Conservation (phyloP, 805 yeast genomes). For the Myxozyma geophila region DNA sequence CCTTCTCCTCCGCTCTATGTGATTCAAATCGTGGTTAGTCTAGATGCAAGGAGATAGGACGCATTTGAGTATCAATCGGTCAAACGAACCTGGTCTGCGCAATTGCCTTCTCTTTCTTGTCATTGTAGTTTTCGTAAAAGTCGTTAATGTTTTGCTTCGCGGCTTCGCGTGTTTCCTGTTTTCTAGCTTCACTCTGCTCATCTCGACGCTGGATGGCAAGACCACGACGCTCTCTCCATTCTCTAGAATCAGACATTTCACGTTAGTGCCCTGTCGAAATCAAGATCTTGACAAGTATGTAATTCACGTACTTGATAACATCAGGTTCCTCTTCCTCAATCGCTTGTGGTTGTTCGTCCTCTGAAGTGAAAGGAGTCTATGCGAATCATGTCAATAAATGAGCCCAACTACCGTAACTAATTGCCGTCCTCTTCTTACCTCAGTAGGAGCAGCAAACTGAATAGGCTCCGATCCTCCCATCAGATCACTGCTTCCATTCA, state of each 20-base stretch:
- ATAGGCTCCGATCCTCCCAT: background rate
- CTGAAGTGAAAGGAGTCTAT: background rate
- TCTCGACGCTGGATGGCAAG: constrained; percentile 82
- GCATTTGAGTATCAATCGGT: background rate
- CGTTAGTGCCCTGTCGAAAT: background rate
- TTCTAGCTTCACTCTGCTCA: constrained; percentile 64
- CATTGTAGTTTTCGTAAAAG: constrained; percentile 87
- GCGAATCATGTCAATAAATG: background rate
- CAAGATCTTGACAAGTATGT: background rate
- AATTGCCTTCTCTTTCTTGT: constrained; percentile 72
- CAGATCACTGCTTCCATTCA: constrained; percentile 25
- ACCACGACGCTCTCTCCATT: constrained; percentile 83
- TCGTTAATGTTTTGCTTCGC: constrained; percentile 87
- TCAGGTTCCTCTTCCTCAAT: constrained; percentile 34
- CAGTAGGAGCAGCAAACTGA: background rate
- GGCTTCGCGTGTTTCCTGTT: constrained; percentile 67
- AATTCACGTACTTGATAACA: constrained; percentile 26
- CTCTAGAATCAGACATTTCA: constrained; percentile 41
- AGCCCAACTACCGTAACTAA: background rate
- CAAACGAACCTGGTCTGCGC: constrained; percentile 54
- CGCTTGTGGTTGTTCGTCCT: background rate
- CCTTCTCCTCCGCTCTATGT: constrained; percentile 61
- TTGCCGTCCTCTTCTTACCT: background rate
- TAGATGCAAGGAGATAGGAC: no score
- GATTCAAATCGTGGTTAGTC: background rate